Conservation (phyloP, 2,329 filamentous ascomycete species). For the Alternaria ventricosa region DNA sequence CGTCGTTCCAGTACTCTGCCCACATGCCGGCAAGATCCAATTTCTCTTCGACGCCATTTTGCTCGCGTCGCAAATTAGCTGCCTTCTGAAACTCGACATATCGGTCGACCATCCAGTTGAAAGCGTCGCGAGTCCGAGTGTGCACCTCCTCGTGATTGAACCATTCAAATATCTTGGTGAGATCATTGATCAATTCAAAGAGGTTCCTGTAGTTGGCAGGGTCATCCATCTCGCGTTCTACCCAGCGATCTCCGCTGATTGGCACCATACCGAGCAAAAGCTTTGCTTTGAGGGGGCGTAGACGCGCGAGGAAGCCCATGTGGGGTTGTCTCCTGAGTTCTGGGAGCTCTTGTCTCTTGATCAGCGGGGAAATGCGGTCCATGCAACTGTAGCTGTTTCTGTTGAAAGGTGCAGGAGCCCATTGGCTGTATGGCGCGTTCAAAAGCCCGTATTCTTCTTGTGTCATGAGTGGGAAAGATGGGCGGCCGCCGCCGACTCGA, state of each 20-base stretch:
- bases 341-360: background rate
- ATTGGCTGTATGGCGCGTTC: constrained; percentile 4
- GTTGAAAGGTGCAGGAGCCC: constrained; percentile 7
- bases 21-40: constrained; percentile 26
- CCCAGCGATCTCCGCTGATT: constrained; percentile 22
- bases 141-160: constrained; percentile 9
- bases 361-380: background rate
- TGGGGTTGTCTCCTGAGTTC: background rate
- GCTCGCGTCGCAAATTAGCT: constrained; percentile 19
- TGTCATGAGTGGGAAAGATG: constrained; percentile 16
- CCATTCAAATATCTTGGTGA: constrained; percentile 18
- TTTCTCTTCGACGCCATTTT: constrained; percentile 10
- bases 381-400: background rate
- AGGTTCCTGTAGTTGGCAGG: constrained; percentile 22
- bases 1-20: constrained; percentile 21
- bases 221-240: constrained; percentile 25
- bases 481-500: constrained; percentile 2
- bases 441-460: constrained; percentile 10
- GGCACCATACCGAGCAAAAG: constrained; percentile 26
- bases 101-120: constrained; percentile 16
- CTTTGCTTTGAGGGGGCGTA: constrained; percentile 19
- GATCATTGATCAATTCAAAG: constrained; percentile 22
- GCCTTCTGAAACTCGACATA: constrained; percentile 20
- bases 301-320: constrained; percentile 7
- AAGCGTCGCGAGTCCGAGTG: constrained; percentile 4